Evolutionary conservation across 495 filamentous ascomycete genomes (phyloP), one percentile per base, ranked within the genome.

Genomic region (Penicillium coprophilum): DNA sequence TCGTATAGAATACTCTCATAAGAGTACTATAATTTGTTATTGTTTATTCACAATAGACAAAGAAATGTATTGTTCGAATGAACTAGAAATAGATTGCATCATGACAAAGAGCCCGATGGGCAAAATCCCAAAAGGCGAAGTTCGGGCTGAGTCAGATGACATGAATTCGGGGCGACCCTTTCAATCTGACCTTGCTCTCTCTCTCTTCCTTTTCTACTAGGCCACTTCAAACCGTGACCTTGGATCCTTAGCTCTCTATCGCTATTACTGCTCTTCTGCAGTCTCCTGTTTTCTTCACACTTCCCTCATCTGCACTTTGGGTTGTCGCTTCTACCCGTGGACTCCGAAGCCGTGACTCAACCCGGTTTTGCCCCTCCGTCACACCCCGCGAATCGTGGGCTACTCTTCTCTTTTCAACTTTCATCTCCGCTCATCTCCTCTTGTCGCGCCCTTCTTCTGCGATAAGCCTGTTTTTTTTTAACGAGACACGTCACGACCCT

Each of bases 341-440:
- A 27, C 11, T 21, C 17, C 32, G 24, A 38, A 51, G 23, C 38
- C 34, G 58, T 68, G 65, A 68, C 59, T 68, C 65, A 68, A 68
- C 59, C 56, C 62, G 15, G 45, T 49, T 46, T 40, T 41, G 41
- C 39, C 55, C 55, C 59, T 51, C 50, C 53, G 38, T 41, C 46
- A 24, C 64, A 62, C 64, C 64, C 64, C 64, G 59, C 64, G 62
- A 32, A 65, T 60, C 62, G 59, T 62, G 62, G 59, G 51, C 38
- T 23, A 47, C 54, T 57, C 59, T 57, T 36, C 46, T 53, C 62
- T 52, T 52, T 21, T 38, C 39, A 30, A 41, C 53, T 7, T 48
- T 31, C 40, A 11, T 49, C 41, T 61, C 58, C 47, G 39, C 49
- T 46, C 39, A 20, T 28, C 15, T 19, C 39, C 38, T 48, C 45